Percentiles rank a stretch among this genome's conserved stretches.
Conservation (phyloP, 1,284 basidiomycete species). For the Schizopora paradoxa region DNA sequence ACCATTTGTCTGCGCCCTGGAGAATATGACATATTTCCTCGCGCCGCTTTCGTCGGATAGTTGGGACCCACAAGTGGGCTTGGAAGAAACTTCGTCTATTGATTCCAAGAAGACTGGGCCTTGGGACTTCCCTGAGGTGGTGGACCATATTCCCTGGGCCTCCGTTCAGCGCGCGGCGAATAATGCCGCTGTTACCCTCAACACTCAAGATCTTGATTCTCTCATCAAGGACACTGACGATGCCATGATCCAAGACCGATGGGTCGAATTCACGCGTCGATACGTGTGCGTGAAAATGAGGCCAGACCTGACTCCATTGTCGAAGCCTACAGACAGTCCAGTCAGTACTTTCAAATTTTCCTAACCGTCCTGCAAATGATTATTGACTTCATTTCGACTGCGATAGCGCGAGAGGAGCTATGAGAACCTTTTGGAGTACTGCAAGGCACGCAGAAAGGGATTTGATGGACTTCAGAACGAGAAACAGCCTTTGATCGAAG, state of each 20-base stretch:
- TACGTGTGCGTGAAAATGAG: slow-evolving; percentile 54
- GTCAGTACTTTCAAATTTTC: slow-evolving; percentile 31
- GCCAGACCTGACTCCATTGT: slow-evolving; percentile 63
- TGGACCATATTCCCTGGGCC: slow-evolving; percentile 57
- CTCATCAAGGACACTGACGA: slow-evolving; percentile 47
- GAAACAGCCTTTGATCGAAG: slow-evolving; percentile 68
- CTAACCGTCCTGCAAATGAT: no score
- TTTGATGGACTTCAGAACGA: slow-evolving; percentile 58
- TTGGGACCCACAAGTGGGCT: background rate
- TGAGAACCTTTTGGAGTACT: slow-evolving; percentile 57
- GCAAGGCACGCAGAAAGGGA: slow-evolving; percentile 50
- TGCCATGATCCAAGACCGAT: slow-evolving; percentile 66
- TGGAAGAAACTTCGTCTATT: slow-evolving; percentile 2
- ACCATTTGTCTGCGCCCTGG: slow-evolving; percentile 45
- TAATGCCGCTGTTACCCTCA: slow-evolving; percentile 47
- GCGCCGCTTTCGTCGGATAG: slow-evolving; percentile 42
- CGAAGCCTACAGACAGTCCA: slow-evolving; percentile 57
- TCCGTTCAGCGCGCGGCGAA: slow-evolving; percentile 46
- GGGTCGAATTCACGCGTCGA: slow-evolving; percentile 69
- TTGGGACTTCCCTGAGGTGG: slow-evolving; percentile 35
- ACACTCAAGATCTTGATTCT: slow-evolving; percentile 35
- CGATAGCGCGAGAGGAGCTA: slow-evolving; percentile 54
- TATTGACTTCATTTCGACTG: background rate
- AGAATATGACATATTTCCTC: slow-evolving; percentile 57
- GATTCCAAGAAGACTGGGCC: slow-evolving; percentile 17